Evolutionary conservation across 768 basidiomycete species (phyloP), one percentile per base, ranked within the genome.

Genomic region (Suillus sp.): DNA sequence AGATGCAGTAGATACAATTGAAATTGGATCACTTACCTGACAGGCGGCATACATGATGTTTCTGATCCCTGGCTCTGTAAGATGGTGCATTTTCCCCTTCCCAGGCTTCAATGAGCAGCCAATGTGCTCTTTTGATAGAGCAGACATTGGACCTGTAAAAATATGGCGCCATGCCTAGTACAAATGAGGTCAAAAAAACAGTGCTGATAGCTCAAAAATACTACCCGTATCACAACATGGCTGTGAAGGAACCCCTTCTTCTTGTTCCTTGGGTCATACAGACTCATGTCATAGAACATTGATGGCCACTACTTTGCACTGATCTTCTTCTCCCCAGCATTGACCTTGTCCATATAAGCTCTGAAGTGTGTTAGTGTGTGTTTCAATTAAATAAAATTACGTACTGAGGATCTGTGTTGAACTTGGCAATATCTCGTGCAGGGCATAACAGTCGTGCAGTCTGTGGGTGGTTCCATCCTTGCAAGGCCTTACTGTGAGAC

Each of bases 141-240:
- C 45, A 20, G 32, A 60, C 18, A 32, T 34, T 4, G 45, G 59
- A 22, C 59, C 59, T 47, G 47, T 60, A 37, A 60, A 60, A 1
- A 60, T 60, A 50, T 60, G 59, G 27, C 13, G 32, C 45, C 45
- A 60, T 25, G 59, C 38, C 59, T 60, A 60, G n/a, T 14, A 48
- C 18, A 20, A 48, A 11, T 9, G 45, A 18, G 32, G 34, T 48
- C 20, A 47, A 47, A 47, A 11, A 10, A 47, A n/a, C 4, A 2
- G 6, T 18, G 10, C 22, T 47, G 45, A 6, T 32, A 48, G 45
- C 11, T 47, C 45, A 47, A 47, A 47, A 22, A 47, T 3, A 7
- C 3, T 32, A 60, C 59, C 47, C 37, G 47, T 11, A 60, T 25
- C 16, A 60, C 9, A 11, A 42, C 42, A 42, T 30, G 34, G 6